Conservation (phyloP, 306 rosid species). For the Quercus gilva region DNA sequence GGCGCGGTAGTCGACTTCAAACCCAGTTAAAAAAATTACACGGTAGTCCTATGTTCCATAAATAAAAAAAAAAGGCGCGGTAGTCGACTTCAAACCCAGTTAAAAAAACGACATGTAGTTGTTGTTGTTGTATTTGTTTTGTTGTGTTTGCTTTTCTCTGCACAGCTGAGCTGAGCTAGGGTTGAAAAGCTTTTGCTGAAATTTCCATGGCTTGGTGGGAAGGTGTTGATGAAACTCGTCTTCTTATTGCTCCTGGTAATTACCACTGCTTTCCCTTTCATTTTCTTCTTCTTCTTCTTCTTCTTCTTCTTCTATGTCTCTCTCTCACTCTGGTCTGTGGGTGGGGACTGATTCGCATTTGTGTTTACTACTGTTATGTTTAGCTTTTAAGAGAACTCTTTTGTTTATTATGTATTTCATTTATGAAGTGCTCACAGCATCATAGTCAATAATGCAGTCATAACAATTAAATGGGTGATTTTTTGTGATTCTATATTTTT, state of each 20-base stretch:
- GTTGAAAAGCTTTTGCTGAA: constrained; percentile 10
- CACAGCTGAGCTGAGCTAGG: constrained; percentile 16
- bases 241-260: constrained; percentile 72
- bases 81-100: too few species aligned
- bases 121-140: too few species aligned
- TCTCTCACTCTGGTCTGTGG: not conserved
- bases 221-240: constrained; percentile 60
- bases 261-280: not conserved
- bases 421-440: not conserved
- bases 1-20: too few species aligned
- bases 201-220: constrained; percentile 62
- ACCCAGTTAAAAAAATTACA: too few species aligned
- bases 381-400: not conserved
- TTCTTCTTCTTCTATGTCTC: not conserved
- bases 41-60: too few species aligned
- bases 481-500: not conserved
- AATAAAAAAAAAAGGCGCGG: too few species aligned
- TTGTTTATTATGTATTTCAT: not conserved
- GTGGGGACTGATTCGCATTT: not conserved
- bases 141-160: too few species aligned
- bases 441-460: not conserved
- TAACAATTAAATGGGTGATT: not conserved
- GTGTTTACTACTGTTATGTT: not conserved
- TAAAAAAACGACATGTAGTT: too few species aligned
- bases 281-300: not conserved